Base-by-base conservation (phyloP, 345 rosid species). In the Corchorus olitorius region DNA sequence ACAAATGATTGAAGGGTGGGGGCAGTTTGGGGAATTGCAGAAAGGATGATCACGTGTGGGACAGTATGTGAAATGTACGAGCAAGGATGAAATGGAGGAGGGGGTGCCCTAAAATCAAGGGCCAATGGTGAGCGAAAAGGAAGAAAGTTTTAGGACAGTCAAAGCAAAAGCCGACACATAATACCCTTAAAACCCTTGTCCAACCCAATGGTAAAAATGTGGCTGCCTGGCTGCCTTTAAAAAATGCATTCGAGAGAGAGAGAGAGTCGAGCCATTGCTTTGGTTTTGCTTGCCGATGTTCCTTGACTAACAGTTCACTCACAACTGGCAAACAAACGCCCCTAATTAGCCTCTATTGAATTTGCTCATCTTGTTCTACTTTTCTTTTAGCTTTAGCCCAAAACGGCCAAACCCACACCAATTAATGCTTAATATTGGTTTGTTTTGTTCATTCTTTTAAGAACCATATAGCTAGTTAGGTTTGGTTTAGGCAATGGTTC, bases 11-110 rank as follows among this genome's bases (percentile, higher is more conserved):
- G 76, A 55, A 8, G 35, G 66, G 16, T 46, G 76, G 34, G 68
- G 76, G 58, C 12, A 46, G 67, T 73, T 73, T 73, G 39, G 76
- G 55, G 56, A 73, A 60, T 12, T 27, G 34, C 16, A 0, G 45
- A 60, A 60, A 73, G 4, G 67, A 22, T 9, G 54, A 22, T 46
- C 68, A 73, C 58, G 39, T 73, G 76, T 8, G 59, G 22, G 15
- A 35, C 3, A 6, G 55, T 20, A 20, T 46, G 48, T 39, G 43
- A 39, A 39, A 39, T 39, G 48, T 6, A 45, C 2, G 48, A 45
- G 9, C 9, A 45, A 6, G 48, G 10, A 17, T 22, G 27, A 27
- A 27, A 20, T 9, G 53, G 15, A 58, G 63, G 63, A 39, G 34
- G 63, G 39, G 68, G 46, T 61, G 58, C 54, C 67, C 55, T 48